phyloP scores from a whole-genome alignment of 2,329 filamentous ascomycete species.

The Lasiodiplodia theobromae region DNA sequence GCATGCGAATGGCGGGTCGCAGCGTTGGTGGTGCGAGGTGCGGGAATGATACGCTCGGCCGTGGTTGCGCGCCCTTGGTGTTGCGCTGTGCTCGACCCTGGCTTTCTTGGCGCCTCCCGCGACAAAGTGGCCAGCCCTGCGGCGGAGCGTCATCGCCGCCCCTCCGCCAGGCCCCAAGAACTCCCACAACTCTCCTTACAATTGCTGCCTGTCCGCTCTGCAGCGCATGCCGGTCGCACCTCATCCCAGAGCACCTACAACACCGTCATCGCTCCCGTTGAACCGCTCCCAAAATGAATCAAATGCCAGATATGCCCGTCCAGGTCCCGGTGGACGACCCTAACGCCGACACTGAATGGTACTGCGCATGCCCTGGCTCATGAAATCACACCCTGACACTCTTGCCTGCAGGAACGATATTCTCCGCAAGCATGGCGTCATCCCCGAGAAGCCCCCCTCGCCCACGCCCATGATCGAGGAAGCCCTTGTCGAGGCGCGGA shows the following conservation, averaged over 20 bases:
- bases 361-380: background rate
- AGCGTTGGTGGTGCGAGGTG: background rate
- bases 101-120: conserved; percentile 13
- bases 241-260: background rate
- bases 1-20: conserved; percentile 23
- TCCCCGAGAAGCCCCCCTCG: conserved; percentile 96
- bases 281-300: conserved; percentile 38
- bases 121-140: conserved; percentile 5
- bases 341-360: conserved; percentile 99
- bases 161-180: conserved; percentile 22
- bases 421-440: conserved; percentile 92
- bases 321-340: conserved; percentile 87
- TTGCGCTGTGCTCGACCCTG: conserved; percentile 22
- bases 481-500: conserved; percentile 82
- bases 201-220: background rate
- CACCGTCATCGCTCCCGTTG: too few species aligned
- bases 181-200: background rate
- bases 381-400: conserved; percentile 27
- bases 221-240: background rate
- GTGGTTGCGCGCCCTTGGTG: conserved; percentile 23
- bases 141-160: conserved; percentile 26
- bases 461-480: conserved; percentile 97
- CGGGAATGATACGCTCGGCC: conserved; percentile 5
- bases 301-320: conserved; percentile 62
- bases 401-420: conserved; percentile 86